These are phyloP conservation scores for Phytophthora tubulina DNA, from an alignment of 352 stramenopile species.

Conservation along the genomic window DNA sequence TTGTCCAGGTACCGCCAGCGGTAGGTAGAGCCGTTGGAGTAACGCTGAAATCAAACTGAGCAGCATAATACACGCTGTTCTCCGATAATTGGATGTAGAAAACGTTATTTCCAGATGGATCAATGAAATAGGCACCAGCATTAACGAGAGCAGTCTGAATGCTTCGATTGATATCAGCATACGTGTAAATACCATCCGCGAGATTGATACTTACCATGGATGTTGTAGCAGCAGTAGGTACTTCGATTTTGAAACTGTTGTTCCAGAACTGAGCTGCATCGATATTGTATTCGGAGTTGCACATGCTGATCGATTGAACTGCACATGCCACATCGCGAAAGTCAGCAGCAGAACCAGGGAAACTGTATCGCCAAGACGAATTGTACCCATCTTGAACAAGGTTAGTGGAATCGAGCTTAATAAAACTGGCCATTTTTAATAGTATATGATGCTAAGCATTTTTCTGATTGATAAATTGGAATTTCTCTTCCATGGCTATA, in stretches of 20 bases:
- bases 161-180: conserved; percentile 15
- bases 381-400: conserved; percentile 12
- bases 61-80: conserved; percentile 21
- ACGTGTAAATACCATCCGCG: conserved; percentile 15
- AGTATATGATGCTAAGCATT: conserved; percentile 17
- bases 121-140: conserved; percentile 17
- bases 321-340: not conserved
- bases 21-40: conserved; percentile 9
- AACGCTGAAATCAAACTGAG: conserved; percentile 10
- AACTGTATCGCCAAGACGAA: not conserved
- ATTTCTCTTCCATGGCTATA: too few species aligned
- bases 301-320: conserved; percentile 16
- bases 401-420: conserved; percentile 20
- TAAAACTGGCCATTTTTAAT: not conserved
- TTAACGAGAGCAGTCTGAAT: conserved; percentile 20
- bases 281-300: conserved; percentile 18
- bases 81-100: conserved; percentile 21
- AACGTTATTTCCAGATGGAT: conserved; percentile 10
- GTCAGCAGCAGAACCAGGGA: not conserved
- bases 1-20: too few species aligned
- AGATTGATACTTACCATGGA: conserved; percentile 7
- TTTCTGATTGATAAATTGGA: conserved; percentile 17
- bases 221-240: conserved; percentile 15
- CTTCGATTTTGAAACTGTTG: conserved; percentile 13
- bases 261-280: conserved; percentile 9